These are phyloP conservation scores for Lentithecium fluviatile DNA, from an alignment of 495 filamentous ascomycete genomes.

Conservation along the genomic window DNA sequence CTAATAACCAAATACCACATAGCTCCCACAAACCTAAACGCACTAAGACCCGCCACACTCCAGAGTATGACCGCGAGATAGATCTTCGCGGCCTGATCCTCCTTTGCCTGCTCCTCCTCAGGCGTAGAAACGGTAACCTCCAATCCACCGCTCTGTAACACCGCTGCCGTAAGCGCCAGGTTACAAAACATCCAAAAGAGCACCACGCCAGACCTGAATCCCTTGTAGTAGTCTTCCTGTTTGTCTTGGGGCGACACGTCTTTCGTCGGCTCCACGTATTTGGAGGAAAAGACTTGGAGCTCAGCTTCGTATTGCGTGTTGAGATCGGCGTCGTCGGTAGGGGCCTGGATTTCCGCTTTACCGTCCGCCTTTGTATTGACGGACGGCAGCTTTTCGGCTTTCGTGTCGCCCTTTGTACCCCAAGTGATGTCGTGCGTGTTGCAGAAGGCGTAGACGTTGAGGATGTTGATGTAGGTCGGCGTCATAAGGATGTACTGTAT, in stretches of 20 bases:
- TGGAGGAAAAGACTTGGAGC: slow-evolving; percentile 65
- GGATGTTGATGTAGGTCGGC: slow-evolving; percentile 91
- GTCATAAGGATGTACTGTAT: slow-evolving; percentile 95
- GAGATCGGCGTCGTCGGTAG: slow-evolving; percentile 78
- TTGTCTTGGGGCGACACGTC: slow-evolving; percentile 64
- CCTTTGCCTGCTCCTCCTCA: slow-evolving; percentile 45
- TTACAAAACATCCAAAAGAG: slow-evolving; percentile 97
- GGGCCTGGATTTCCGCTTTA: slow-evolving; percentile 90
- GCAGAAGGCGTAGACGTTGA: slow-evolving; percentile 98
- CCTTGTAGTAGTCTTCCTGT: slow-evolving; percentile 98
- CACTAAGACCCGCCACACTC: slow-evolving; percentile 81
- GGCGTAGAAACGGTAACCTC: slow-evolving; percentile 54
- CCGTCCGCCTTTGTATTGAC: slow-evolving; percentile 85
- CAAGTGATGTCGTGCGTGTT: slow-evolving; percentile 97
- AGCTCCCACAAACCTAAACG: slow-evolving; percentile 87
- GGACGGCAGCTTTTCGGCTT: slow-evolving; percentile 74
- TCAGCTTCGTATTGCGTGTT: slow-evolving; percentile 95
- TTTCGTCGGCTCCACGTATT: slow-evolving; percentile 65
- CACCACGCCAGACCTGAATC: slow-evolving; percentile 87
- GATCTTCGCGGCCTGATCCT: slow-evolving; percentile 56
- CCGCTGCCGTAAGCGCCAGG: slow-evolving; percentile 82
- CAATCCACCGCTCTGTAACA: slow-evolving; percentile 79
- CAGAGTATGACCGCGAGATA: slow-evolving; percentile 92
- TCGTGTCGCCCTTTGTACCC: slow-evolving; percentile 96
- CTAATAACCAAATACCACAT: slow-evolving; percentile 94